These are phyloP conservation scores for Euphrasia confusa DNA, from an alignment of 257 asterid genomes.

Conservation along the genomic window DNA sequence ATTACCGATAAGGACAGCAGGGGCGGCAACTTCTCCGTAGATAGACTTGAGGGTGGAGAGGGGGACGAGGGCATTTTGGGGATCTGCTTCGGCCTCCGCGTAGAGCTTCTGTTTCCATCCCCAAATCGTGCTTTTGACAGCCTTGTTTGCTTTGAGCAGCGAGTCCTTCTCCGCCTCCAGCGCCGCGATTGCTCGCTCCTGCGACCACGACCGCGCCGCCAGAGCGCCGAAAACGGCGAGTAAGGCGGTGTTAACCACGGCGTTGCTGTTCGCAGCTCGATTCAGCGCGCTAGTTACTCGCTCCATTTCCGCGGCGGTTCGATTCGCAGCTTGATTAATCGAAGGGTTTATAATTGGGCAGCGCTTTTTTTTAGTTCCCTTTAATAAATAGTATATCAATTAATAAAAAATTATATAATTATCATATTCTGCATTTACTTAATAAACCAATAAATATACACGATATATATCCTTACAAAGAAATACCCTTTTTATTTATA, in stretches of 20 bases:
- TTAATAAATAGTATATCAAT: too few species aligned
- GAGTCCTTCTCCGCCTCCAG: conserved; percentile 11
- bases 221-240: conserved; percentile 1
- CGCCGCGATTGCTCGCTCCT: conserved; percentile 8
- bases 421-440: too few species aligned
- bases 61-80: conserved; percentile 30
- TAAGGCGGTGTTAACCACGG: conserved; percentile 3
- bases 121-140: conserved; percentile 60
- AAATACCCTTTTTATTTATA: too few species aligned
- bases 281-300: background rate
- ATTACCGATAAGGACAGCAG: conserved; percentile 35
- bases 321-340: background rate
- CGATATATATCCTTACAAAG: too few species aligned
- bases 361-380: too few species aligned
- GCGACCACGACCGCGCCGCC: conserved; percentile 6
- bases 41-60: conserved; percentile 71
- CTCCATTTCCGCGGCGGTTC: conserved; percentile 4
- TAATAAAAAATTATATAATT: too few species aligned
- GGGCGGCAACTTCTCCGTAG: conserved; percentile 55
- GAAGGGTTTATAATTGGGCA: too few species aligned
- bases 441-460: too few species aligned
- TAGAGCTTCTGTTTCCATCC: conserved; percentile 79
- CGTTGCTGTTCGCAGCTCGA: conserved; percentile 14
- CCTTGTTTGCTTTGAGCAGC: conserved; percentile 28
- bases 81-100: conserved; percentile 52